Evolutionary conservation across 2,329 filamentous ascomycete genomes (phyloP).

Genomic region (Hypocreales sp.): DNA sequence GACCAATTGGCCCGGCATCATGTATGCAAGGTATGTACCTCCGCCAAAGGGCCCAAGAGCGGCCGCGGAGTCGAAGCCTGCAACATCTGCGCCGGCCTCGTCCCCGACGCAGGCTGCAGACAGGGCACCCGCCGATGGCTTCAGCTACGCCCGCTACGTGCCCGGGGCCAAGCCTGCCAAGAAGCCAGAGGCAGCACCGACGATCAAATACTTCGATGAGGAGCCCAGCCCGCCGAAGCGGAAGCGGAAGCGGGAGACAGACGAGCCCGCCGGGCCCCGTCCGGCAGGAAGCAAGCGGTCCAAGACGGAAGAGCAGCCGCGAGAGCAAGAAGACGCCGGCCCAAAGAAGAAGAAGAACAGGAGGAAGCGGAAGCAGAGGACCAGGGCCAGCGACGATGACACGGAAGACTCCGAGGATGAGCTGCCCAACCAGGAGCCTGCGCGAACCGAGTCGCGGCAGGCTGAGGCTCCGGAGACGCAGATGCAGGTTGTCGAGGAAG

Average conservation of each 20-base stretch:
- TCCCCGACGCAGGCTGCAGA: slow-evolving; percentile 2
- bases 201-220: slow-evolving; percentile 14
- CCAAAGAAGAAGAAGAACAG: slow-evolving; percentile 14
- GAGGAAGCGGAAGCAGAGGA: slow-evolving; percentile 19
- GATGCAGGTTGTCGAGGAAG: no score
- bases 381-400: slow-evolving; percentile 8
- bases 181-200: slow-evolving; percentile 4
- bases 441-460: neutral
- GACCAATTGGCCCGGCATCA: no score
- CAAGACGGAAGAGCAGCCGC: slow-evolving; percentile 3
- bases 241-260: slow-evolving; percentile 21
- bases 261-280: slow-evolving; percentile 11
- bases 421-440: slow-evolving; percentile 1
- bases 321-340: slow-evolving; percentile 1
- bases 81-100: slow-evolving; percentile 1
- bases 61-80: neutral
- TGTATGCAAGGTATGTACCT: slow-evolving; percentile 29
- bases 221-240: slow-evolving; percentile 9
- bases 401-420: slow-evolving; percentile 7
- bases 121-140: slow-evolving; percentile 7
- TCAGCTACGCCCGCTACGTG: slow-evolving; percentile 25
- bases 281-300: slow-evolving; percentile 15
- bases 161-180: slow-evolving; percentile 12
- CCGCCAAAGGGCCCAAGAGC: slow-evolving; percentile 11
- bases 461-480: no score